These are phyloP conservation scores for Debaryomyces tyrocola DNA, from an alignment of 805 yeast species.

Conservation along the genomic window DNA sequence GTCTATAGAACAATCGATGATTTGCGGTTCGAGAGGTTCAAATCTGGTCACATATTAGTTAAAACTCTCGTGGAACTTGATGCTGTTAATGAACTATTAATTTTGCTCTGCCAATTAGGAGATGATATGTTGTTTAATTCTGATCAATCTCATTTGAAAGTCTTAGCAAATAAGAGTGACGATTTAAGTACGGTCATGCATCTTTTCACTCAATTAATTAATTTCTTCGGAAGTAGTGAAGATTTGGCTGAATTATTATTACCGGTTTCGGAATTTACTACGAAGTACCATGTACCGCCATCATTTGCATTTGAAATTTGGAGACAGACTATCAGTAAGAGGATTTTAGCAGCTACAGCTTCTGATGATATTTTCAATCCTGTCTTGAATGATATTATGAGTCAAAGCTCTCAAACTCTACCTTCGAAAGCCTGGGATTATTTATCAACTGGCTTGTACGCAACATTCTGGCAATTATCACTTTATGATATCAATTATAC, in stretches of 20 bases:
- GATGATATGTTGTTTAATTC: conserved; percentile 36
- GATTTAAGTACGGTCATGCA: conserved; percentile 68
- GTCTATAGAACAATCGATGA: conserved; percentile 63
- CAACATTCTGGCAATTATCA: conserved; percentile 71
- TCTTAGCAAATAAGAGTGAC: conserved; percentile 69
- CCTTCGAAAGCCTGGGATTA: conserved; percentile 18
- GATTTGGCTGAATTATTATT: conserved; percentile 36
- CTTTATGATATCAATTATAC: conserved; percentile 69
- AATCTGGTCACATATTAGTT: conserved; percentile 53
- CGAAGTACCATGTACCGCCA: conserved; percentile 46
- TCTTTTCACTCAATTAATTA: conserved; percentile 59
- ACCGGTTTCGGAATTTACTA: conserved; percentile 40
- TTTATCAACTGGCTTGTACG: conserved; percentile 46
- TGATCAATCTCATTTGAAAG: conserved; percentile 57
- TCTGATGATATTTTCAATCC: conserved; percentile 7
- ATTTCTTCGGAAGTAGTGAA: conserved; percentile 44
- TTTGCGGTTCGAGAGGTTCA: conserved; percentile 45
- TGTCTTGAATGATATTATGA: conserved; percentile 9
- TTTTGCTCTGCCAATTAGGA: conserved; percentile 55
- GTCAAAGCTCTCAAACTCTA: conserved; percentile 8
- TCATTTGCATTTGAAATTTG: conserved; percentile 79
- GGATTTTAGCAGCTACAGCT: conserved; percentile 18
- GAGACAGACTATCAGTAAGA: conserved; percentile 49
- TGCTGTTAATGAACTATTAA: conserved; percentile 60
- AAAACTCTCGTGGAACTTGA: conserved; percentile 43